Evolutionary conservation across 2,329 filamentous ascomycete species (phyloP).

Genomic region (Epichloe brachyelytri): DNA sequence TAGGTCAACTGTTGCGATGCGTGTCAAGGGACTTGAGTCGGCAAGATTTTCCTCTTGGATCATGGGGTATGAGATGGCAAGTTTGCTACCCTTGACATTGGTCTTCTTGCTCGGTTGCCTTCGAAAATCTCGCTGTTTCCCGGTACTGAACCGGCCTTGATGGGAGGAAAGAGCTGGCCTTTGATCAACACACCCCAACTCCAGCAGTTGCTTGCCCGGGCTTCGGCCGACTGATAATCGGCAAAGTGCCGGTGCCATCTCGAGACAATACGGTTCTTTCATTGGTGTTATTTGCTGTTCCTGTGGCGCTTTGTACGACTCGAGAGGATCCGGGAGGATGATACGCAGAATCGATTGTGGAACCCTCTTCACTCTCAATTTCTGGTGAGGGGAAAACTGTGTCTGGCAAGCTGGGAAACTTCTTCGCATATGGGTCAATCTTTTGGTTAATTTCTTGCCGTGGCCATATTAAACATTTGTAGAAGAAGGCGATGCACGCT

Average conservation of each 20-base stretch:
- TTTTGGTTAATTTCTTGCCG: slow-evolving; percentile 1
- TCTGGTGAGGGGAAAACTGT: background rate
- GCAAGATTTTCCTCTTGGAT: slow-evolving; percentile 16
- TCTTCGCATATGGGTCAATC: background rate
- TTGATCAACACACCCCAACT: slow-evolving; percentile 27
- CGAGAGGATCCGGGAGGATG: background rate
- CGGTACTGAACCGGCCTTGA: slow-evolving; percentile 18
- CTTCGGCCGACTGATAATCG: slow-evolving; percentile 25
- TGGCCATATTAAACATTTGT: slow-evolving; percentile 9
- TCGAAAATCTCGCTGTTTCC: slow-evolving; percentile 8
- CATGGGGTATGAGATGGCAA: slow-evolving; percentile 38
- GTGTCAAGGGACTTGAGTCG: slow-evolving; percentile 27
- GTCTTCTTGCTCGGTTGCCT: slow-evolving; percentile 15
- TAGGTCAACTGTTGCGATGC: slow-evolving; percentile 37
- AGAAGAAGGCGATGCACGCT: slow-evolving; percentile 15
- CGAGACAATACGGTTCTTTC: background rate
- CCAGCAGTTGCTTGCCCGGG: slow-evolving; percentile 22
- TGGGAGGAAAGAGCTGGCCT: slow-evolving; percentile 29
- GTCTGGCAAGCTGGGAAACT: slow-evolving; percentile 1
- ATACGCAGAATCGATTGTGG: background rate
- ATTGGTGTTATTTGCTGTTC: background rate
- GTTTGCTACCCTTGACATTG: slow-evolving; percentile 21
- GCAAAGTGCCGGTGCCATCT: slow-evolving; percentile 17
- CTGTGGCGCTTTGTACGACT: background rate
- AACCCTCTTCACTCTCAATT: background rate